These are phyloP conservation scores for Ammopiptanthus mongolicus DNA, from an alignment of 306 rosid species.

Conservation along the genomic window DNA sequence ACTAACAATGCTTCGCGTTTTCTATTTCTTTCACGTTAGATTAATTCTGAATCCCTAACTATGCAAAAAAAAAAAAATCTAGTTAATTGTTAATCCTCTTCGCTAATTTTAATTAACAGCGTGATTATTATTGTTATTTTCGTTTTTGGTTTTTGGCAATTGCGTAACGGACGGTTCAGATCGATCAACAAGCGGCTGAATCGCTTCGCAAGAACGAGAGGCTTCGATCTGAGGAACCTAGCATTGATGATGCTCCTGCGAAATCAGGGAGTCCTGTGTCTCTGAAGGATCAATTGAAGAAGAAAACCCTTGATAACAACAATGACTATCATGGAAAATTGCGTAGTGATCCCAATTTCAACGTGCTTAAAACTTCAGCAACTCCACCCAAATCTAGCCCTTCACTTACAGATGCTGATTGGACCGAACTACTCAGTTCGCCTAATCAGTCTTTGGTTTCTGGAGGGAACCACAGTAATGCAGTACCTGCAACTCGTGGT, in stretches of 20 bases:
- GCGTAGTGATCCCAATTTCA: slow-evolving; percentile 50
- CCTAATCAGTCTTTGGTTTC: slow-evolving; percentile 44
- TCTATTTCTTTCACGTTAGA: not conserved
- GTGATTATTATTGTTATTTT: not conserved
- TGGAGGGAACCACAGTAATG: slow-evolving; percentile 35
- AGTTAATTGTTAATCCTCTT: not conserved
- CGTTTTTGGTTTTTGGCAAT: not conserved
- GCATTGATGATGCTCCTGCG: slow-evolving; percentile 33
- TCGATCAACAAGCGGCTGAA: slow-evolving; percentile 98
- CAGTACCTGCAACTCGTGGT: slow-evolving; percentile 36
- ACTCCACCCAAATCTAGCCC: slow-evolving; percentile 43
- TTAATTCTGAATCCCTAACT: not conserved
- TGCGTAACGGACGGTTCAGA: slow-evolving; percentile 48
- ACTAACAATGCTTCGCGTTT: not conserved
- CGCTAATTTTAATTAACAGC: not conserved
- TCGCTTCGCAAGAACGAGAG: slow-evolving; percentile 78
- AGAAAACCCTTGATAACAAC: slow-evolving; percentile 43
- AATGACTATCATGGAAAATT: slow-evolving; percentile 52
- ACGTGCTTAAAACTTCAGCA: slow-evolving; percentile 25
- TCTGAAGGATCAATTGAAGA: slow-evolving; percentile 80
- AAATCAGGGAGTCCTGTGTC: slow-evolving; percentile 52
- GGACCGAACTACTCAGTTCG: slow-evolving; percentile 83
- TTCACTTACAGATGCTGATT: slow-evolving; percentile 64
- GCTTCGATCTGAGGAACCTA: slow-evolving; percentile 39
- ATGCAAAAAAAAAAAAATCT: not conserved